Conservation (phyloP, 139 green algal species). For the Raphidocelis subcapitata region DNA sequence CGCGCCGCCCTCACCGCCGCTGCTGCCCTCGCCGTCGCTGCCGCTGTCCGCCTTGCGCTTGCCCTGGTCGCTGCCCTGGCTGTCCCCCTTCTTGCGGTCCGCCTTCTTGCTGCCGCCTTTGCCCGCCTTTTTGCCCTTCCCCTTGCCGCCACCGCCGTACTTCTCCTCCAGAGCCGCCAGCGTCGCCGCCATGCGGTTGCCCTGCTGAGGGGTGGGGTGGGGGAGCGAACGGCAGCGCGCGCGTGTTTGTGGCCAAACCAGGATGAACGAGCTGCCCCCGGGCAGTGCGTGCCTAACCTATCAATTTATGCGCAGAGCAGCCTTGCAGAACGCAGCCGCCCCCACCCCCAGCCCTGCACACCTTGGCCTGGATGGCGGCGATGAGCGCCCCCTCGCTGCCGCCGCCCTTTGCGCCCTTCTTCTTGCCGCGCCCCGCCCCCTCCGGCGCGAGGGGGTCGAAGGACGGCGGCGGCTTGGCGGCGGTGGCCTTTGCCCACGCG, state of each 20-base stretch:
- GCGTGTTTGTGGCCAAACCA: too few relatives aligned
- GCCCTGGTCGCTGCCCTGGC: not conserved
- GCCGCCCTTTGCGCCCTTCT: too few relatives aligned
- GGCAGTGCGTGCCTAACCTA: too few relatives aligned
- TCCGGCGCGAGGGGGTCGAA: constrained; percentile 27
- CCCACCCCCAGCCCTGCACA: too few relatives aligned
- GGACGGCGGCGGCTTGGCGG: constrained; percentile 28
- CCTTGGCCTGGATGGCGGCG: too few relatives aligned
- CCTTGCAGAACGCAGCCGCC: too few relatives aligned
- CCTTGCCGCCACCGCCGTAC: not conserved
- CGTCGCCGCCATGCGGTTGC: too few relatives aligned
- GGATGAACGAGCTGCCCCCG: too few relatives aligned
- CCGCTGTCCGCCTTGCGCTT: not conserved
- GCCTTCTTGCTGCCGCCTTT: not conserved
- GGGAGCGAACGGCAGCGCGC: too few relatives aligned
- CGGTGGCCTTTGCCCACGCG: constrained; percentile 50
- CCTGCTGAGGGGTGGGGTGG: too few relatives aligned
- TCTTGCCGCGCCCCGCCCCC: not conserved
- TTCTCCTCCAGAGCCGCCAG: not conserved
- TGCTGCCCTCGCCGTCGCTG: not conserved
- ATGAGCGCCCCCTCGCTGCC: too few relatives aligned
- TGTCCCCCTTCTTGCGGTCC: not conserved
- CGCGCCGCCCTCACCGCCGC: not conserved
- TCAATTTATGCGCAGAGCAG: too few relatives aligned
- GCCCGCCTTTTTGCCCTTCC: not conserved